Percentiles rank a stretch among this genome's conserved stretches.
Evolutionary conservation across 495 filamentous ascomycete species (phyloP).

Genomic region (Aeminium ludgeri): DNA sequence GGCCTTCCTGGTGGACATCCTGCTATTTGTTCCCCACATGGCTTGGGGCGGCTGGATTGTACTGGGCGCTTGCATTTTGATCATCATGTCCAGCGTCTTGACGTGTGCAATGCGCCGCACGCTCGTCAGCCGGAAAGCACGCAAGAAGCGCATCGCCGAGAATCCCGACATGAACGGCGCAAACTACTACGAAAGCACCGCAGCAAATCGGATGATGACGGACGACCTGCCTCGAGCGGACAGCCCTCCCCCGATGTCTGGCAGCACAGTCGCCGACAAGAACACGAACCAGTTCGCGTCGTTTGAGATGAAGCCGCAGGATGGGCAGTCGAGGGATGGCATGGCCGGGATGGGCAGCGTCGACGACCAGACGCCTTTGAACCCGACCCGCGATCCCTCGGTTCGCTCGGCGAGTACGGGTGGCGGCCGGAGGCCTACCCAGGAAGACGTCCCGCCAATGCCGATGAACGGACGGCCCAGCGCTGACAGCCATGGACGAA

Average conservation of each 20-base stretch:
- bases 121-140: slow-evolving; percentile 75
- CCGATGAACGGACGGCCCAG: slow-evolving; percentile 18
- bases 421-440: not conserved
- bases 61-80: slow-evolving; percentile 73
- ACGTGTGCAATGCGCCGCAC: slow-evolving; percentile 96
- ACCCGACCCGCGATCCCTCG: slow-evolving; percentile 35
- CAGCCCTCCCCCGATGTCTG: slow-evolving; percentile 35
- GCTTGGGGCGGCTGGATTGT: slow-evolving; percentile 93
- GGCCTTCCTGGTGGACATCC: slow-evolving; percentile 85
- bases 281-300: slow-evolving; percentile 52
- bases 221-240: slow-evolving; percentile 29
- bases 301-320: slow-evolving; percentile 48
- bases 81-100: slow-evolving; percentile 65
- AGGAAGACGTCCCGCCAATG: slow-evolving; percentile 5
- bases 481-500: slow-evolving; percentile 18
- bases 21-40: slow-evolving; percentile 88
- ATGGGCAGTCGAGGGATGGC: slow-evolving; percentile 12
- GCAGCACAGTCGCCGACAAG: slow-evolving; percentile 19
- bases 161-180: slow-evolving; percentile 92
- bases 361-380: slow-evolving; percentile 76
- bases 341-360: slow-evolving; percentile 28
- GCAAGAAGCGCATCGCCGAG: slow-evolving; percentile 78
- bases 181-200: slow-evolving; percentile 65
- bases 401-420: slow-evolving; percentile 15
- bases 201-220: slow-evolving; percentile 29